These are phyloP conservation scores for Hypoxylon sp. DNA, from an alignment of 2,329 filamentous ascomycete species.

Conservation along the genomic window DNA sequence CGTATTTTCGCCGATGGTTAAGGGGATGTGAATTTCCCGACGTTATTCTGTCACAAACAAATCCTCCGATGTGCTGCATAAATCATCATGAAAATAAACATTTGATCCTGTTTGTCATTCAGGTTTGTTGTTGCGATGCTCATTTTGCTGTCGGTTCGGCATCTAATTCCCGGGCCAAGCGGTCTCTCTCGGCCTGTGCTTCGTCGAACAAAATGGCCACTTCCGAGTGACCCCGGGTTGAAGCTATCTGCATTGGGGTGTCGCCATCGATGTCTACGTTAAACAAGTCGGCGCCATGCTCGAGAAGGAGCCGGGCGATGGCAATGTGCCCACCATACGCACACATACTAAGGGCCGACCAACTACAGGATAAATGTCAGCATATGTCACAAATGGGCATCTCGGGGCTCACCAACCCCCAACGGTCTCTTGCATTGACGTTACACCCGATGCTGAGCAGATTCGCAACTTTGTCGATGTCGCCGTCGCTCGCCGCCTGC, in stretches of 20 bases:
- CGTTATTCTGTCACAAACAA: conserved; percentile 7
- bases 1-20: not conserved
- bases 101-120: not conserved
- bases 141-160: conserved; percentile 21
- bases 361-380: conserved; percentile 36
- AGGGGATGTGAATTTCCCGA: not conserved
- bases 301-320: conserved; percentile 48
- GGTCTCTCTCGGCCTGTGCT: conserved; percentile 42
- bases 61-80: conserved; percentile 10
- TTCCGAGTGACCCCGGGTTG: conserved; percentile 49
- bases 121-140: conserved; percentile 7
- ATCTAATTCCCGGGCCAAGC: conserved; percentile 39
- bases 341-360: conserved; percentile 51
- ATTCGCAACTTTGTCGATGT: conserved; percentile 47
- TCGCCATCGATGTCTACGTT: conserved; percentile 50
- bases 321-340: conserved; percentile 49
- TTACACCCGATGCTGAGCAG: conserved; percentile 49
- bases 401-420: conserved; percentile 46
- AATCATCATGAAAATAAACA: conserved; percentile 5
- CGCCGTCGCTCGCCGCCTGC: conserved; percentile 50
- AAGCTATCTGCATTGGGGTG: conserved; percentile 48
- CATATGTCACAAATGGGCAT: conserved; percentile 8
- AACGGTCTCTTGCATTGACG: conserved; percentile 51
- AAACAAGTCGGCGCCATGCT: conserved; percentile 49
- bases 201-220: conserved; percentile 50